phyloP scores from a whole-genome alignment of 768 basidiomycete genomes.

The Lactarius sp. region DNA sequence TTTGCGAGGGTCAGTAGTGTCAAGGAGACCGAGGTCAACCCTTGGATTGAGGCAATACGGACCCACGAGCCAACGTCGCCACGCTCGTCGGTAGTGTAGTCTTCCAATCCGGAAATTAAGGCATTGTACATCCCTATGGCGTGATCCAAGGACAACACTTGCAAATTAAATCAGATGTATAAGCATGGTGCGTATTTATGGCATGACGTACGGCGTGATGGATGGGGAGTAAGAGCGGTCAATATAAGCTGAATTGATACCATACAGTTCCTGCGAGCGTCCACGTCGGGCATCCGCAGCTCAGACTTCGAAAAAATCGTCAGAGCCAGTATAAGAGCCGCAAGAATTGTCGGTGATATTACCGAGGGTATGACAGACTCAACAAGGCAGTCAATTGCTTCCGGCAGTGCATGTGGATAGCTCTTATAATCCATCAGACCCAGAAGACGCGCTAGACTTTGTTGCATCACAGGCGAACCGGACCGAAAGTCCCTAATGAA shows the following conservation, averaged over 20 bases:
- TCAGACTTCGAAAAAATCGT: constrained; percentile 31
- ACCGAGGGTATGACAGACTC: constrained; percentile 45
- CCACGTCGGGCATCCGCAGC: constrained; percentile 42
- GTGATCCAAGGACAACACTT: constrained; percentile 12
- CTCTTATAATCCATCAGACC: constrained; percentile 62
- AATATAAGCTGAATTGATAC: constrained; percentile 47
- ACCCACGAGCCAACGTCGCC: constrained; percentile 98
- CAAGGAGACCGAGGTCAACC: constrained; percentile 51
- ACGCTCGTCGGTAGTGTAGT: constrained; percentile 91
- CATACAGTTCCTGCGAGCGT: constrained; percentile 55
- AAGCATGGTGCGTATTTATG: not conserved
- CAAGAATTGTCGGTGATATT: constrained; percentile 38
- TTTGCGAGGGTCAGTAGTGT: constrained; percentile 45
- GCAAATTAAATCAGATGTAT: not conserved
- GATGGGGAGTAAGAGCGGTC: constrained; percentile 38
- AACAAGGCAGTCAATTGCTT: constrained; percentile 55
- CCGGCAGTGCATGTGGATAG: constrained; percentile 48
- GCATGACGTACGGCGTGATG: constrained; percentile 42
- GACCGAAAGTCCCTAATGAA: constrained; percentile 58
- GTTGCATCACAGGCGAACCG: constrained; percentile 53
- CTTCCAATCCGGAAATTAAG: constrained; percentile 67
- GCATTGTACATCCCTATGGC: constrained; percentile 42
- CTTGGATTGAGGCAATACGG: constrained; percentile 69
- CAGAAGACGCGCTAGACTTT: constrained; percentile 66
- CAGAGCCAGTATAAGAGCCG: constrained; percentile 24